Evolutionary conservation across 108 stramenopile genomes (phyloP).

Genomic region (Ochromonas danica): DNA sequence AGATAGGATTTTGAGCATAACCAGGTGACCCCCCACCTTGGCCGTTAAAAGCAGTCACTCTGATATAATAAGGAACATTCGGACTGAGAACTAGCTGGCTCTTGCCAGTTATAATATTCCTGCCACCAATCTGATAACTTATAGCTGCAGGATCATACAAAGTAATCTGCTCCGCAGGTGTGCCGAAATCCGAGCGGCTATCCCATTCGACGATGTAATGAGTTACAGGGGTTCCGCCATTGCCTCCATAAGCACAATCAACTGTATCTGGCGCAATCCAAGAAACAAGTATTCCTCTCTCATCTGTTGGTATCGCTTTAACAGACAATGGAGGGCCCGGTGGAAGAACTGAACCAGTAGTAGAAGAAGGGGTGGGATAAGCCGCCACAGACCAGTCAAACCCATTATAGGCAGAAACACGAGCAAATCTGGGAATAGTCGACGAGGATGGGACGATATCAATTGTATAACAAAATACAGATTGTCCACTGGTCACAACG

Average conservation of each 20-base stretch:
- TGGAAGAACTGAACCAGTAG: slow-evolving; percentile 35
- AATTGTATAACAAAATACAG: slow-evolving; percentile 67
- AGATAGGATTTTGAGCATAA: slow-evolving; percentile 51
- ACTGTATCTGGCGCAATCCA: slow-evolving; percentile 64
- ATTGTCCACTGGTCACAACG: slow-evolving; percentile 17
- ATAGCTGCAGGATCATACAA: slow-evolving; percentile 47
- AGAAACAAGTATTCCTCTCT: slow-evolving; percentile 64
- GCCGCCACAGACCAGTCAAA: slow-evolving; percentile 57
- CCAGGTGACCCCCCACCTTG: slow-evolving; percentile 61
- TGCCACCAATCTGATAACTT: slow-evolving; percentile 64
- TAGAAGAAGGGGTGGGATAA: slow-evolving; percentile 38
- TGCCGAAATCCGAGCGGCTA: slow-evolving; percentile 60
- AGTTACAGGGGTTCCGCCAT: slow-evolving; percentile 70
- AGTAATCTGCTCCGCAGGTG: slow-evolving; percentile 59
- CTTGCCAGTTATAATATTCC: slow-evolving; percentile 71
- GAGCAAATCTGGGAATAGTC: slow-evolving; percentile 58
- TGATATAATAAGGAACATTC: slow-evolving; percentile 65
- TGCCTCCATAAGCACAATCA: slow-evolving; percentile 66
- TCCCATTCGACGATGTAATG: slow-evolving; percentile 81
- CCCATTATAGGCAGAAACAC: slow-evolving; percentile 71
- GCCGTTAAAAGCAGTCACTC: slow-evolving; percentile 71
- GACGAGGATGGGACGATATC: slow-evolving; percentile 53
- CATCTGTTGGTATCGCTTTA: slow-evolving; percentile 47
- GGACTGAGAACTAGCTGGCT: slow-evolving; percentile 55
- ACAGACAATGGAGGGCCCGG: slow-evolving; percentile 50